These are phyloP conservation scores for Sanghuangporus baumii DNA, from an alignment of 1,284 basidiomycete species.

Conservation along the genomic window DNA sequence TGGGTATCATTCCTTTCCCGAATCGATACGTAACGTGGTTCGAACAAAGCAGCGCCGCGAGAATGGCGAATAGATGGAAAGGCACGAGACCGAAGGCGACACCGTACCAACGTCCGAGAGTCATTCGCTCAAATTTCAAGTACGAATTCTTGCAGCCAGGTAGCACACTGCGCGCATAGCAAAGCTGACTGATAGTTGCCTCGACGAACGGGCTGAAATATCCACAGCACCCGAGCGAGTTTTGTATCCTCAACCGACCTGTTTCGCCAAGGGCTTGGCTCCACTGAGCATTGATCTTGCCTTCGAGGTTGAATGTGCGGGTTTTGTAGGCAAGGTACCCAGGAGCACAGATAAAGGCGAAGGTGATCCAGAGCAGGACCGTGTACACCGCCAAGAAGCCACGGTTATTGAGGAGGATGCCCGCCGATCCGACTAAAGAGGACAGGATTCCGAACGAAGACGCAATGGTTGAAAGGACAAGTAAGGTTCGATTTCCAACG, in stretches of 20 bases:
- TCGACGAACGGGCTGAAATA: constrained; percentile 67
- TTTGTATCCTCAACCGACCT: constrained; percentile 57
- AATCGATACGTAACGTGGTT: constrained; percentile 74
- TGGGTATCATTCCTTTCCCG: constrained; percentile 73
- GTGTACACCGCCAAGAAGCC: constrained; percentile 43
- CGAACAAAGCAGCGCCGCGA: constrained; percentile 53
- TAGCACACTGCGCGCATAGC: constrained; percentile 55
- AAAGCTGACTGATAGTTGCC: constrained; percentile 56
- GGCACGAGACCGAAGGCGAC: constrained; percentile 54
- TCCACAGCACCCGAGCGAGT: constrained; percentile 61
- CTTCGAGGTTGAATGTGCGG: constrained; percentile 63
- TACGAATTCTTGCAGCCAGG: constrained; percentile 61
- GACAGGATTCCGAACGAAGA: constrained; percentile 34
- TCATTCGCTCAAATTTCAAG: constrained; percentile 45
- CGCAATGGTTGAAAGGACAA: constrained; percentile 41
- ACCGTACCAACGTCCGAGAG: constrained; percentile 52
- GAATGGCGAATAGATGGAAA: constrained; percentile 48
- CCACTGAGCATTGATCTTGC: constrained; percentile 71
- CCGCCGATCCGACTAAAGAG: constrained; percentile 40
- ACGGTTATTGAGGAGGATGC: constrained; percentile 45
- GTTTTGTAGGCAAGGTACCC: constrained; percentile 68
- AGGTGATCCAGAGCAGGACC: constrained; percentile 43
- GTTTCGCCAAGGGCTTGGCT: constrained; percentile 44
- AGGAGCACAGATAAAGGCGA: constrained; percentile 56
- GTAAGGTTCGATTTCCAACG: constrained; percentile 37